These are phyloP conservation scores for Baorangia bicolor DNA, from an alignment of 768 basidiomycete species.

Conservation along the genomic window DNA sequence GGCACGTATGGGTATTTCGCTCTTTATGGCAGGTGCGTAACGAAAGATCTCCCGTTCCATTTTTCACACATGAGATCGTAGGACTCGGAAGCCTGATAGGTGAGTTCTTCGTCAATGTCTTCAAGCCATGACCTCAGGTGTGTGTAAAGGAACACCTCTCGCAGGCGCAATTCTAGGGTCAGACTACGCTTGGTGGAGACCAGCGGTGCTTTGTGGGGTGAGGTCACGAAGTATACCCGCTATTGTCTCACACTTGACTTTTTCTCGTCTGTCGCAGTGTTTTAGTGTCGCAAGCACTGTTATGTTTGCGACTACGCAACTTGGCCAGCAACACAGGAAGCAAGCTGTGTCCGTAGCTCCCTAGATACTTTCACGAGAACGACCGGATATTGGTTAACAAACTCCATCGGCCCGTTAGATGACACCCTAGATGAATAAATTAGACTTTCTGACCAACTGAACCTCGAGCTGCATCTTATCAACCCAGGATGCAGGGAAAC, in stretches of 20 bases:
- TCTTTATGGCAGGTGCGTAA: constrained; percentile 42
- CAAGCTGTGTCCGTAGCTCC: not conserved
- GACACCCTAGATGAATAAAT: not conserved
- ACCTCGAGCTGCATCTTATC: not conserved
- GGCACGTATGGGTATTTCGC: constrained; percentile 47
- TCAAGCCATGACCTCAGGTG: constrained; percentile 22
- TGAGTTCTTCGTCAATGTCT: not conserved
- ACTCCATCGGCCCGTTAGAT: not conserved
- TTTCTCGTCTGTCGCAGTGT: constrained; percentile 3
- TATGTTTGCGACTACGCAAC: constrained; percentile 8
- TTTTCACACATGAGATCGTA: constrained; percentile 4
- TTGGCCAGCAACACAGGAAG: constrained; percentile 1
- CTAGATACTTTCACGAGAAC: not conserved
- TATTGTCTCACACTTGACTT: not conserved
- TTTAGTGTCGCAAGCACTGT: constrained; percentile 14
- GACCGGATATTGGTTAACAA: not conserved
- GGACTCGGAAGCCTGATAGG: constrained; percentile 24
- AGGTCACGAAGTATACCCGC: not conserved
- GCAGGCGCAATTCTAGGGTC: constrained; percentile 51
- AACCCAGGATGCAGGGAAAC: not conserved
- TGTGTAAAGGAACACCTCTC: constrained; percentile 48
- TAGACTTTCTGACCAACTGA: not conserved
- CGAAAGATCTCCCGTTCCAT: not conserved
- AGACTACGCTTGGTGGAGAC: constrained; percentile 53
- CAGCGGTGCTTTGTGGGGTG: constrained; percentile 49